Base-by-base conservation (phyloP, 208 protist genomes). In the Trypanosoma vivax region DNA sequence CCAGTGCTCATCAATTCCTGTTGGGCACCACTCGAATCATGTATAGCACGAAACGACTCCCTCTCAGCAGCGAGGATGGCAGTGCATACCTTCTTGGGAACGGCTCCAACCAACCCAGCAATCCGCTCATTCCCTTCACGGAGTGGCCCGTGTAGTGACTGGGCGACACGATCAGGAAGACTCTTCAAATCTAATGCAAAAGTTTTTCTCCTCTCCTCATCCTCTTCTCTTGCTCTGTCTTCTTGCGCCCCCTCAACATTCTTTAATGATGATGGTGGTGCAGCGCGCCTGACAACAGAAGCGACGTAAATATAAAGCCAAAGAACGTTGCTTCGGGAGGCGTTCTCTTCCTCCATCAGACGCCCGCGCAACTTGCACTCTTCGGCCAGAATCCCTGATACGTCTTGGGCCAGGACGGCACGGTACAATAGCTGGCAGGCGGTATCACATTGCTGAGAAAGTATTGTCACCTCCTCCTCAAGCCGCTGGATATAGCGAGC, bases 401-500 rank as follows among this genome's bases (percentile, higher is more conserved):
- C 14, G 13, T 67, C 60, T 25, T 67, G 51, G 1, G 39, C 50
- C 9, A 51, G 29, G 1, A 54, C 50, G 13, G 43, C 62, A 2
- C 27, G 41, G 16, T 50, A 60, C 5, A 76, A 46, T 9, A 66
- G 23, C 31, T 34, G 27, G 29, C 51, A 65, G 0, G 58, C 52
- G 13, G 38, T 25, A 14, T 53, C 52, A 28, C 64, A 57, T 51
- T 76, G 70, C 39, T 46, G 54, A 14, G 62, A 61, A 16, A 71
- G 49, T 5, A 40, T 27, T n/a, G 2, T 14, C 7, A 76, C 52
- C 45, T 76, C 70, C 24, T 33, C 18, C 46, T 76, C 70, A 28
- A 76, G 51, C n/a, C 29, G 30, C 31, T 59, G 50, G 46, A 76
- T 68, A 33, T 76, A 76, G 11, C 53, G 43, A 1, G 23, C 24